Base-by-base conservation (phyloP, 179 eudicot species). In the Silene noctiflora region DNA sequence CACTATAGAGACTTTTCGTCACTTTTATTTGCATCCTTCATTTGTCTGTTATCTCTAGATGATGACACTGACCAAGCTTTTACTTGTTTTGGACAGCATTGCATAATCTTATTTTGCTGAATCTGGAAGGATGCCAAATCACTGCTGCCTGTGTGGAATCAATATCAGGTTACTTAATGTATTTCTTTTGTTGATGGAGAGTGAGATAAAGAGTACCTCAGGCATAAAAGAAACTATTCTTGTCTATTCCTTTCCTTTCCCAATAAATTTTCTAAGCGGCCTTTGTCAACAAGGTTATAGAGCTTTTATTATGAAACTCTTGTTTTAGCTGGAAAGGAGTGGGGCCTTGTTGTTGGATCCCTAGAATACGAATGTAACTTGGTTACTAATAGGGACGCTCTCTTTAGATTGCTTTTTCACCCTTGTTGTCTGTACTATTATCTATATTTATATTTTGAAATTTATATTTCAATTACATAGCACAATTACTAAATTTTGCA, bases 111-210 rank as follows among this genome's bases (percentile, higher is more conserved):
- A 16, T 78, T 67, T 84, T 86, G 78, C 82, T 86, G 75, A 84
- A 86, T 71, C 77, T 86, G 59, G 86, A 86, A 79, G 89, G 87
- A 17, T 86, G 89, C 83, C 84, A 78, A 76, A 83, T 86, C 31
- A 82, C 83, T 62, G 75, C 83, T 73, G 83, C 86, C 33, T 86
- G 89, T 72, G 78, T 84, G 84, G 84, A 84, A 62, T 82, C 87
- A 27, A 78, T 86, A 69, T 86, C 97, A 88, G 98, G 98, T 91
- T 24, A 67, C 58, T 73, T 63, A 44, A 3, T 19, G 14, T 19
- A 0, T 2, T 14, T 24, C 11, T 16, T 42, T 22, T 25, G n/a
- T 69, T 35, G 35, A 48, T 48, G 7, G 22, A 68, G 35, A 20
- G 39, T 4, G 7, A 31, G 59, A 6, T 17, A 29, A 17, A 51